Conservation (phyloP, 2,329 filamentous ascomycete species). For the Grosmannia penicillata region DNA sequence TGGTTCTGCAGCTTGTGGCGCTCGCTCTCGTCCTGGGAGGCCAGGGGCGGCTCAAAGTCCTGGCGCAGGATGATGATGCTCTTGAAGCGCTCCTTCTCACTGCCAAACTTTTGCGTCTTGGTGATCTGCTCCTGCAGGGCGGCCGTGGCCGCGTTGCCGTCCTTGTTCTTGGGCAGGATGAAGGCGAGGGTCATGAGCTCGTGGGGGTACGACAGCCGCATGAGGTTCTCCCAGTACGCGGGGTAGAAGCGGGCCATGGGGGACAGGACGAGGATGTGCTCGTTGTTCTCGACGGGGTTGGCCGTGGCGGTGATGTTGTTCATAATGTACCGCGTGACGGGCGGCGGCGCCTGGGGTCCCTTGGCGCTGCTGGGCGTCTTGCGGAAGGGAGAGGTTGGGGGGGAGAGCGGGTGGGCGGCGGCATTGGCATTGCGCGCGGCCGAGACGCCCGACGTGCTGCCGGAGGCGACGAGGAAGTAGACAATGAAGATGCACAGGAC, state of each 20-base stretch:
- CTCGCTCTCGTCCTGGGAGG: conserved; percentile 72
- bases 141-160: conserved; percentile 75
- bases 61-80: conserved; percentile 89
- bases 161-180: conserved; percentile 85
- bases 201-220: conserved; percentile 76
- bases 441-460: conserved; percentile 13
- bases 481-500: conserved; percentile 60
- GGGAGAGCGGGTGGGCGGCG: conserved; percentile 56
- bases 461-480: conserved; percentile 42
- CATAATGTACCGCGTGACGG: conserved; percentile 84
- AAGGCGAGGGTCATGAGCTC: conserved; percentile 90
- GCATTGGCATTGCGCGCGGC: conserved; percentile 27
- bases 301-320: conserved; percentile 81
- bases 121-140: conserved; percentile 73
- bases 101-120: conserved; percentile 64
- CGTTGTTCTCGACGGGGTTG: conserved; percentile 61
- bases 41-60: conserved; percentile 74
- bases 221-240: conserved; percentile 87
- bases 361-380: conserved; percentile 42
- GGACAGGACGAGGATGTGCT: conserved; percentile 82
- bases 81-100: conserved; percentile 71
- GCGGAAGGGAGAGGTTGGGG: conserved; percentile 58
- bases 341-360: conserved; percentile 45
- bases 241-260: conserved; percentile 89
- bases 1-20: conserved; percentile 87